Base-by-base conservation (phyloP, 345 rosid species). In the Syzygium aqueum region DNA sequence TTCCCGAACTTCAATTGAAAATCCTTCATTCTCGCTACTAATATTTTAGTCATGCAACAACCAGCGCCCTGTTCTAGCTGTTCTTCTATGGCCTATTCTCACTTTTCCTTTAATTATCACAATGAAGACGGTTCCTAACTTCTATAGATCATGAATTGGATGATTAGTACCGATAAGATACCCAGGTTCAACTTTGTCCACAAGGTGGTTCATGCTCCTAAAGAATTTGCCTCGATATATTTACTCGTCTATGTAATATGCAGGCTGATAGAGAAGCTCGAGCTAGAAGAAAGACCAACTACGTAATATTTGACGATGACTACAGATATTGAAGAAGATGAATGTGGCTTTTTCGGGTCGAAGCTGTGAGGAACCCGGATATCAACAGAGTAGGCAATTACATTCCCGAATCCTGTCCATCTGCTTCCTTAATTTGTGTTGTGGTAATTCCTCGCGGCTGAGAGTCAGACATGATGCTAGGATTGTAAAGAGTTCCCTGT, bases 271-370 rank as follows among this genome's bases (percentile, higher is more conserved):
- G 90, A 83, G 95, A 95, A 88, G 93, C 94, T 86, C 94, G 96
- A 87, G 86, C 88, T 2, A 90, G 95, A 89, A 93, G 95, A 92
- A 89, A 85, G 88, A 91, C 89, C 89, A 93, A 96, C 78, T 92
- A 95, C 90, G 92, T 91, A 93, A 92, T 95, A 89, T 95, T 95
- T 88, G 97, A 96, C 43, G 99, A 96, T 87, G 98, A 96, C 84
- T 95, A 94, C 88, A 92, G 90, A 85, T 96, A 95, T 88, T 95
- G 92, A 91, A 54, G 85, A 25, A 59, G 49, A 73, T 27, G 11
- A 9, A 67, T 25, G 46, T 8, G 49, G 46, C 80, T 19, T 33
- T 73, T 73, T 40, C 80, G 3, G 3, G 13, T 21, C 80, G 25
- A 73, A 73, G 80, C 25, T 73, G 25, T 33, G 80, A 73, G 25